Conservation (phyloP, 495 filamentous ascomycete species). For the Penicillium odoratum region DNA sequence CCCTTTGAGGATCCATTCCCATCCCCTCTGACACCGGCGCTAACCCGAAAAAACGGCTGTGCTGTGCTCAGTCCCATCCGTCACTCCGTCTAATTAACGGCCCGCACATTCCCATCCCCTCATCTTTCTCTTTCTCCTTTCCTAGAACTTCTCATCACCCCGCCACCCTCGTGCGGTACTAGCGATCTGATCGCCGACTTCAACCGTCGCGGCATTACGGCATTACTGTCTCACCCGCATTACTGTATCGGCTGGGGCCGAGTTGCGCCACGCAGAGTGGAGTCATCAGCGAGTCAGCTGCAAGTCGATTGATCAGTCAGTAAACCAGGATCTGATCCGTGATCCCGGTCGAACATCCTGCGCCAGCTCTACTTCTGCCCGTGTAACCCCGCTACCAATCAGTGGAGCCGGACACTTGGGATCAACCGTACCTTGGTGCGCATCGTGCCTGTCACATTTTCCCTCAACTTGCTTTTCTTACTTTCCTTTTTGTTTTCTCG, state of each 20-base stretch:
- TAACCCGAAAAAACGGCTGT: slow-evolving; percentile 9
- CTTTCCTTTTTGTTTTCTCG: background rate
- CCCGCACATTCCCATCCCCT: slow-evolving; percentile 1
- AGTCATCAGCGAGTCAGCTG: slow-evolving; percentile 15
- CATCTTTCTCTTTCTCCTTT: background rate
- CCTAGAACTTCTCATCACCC: background rate
- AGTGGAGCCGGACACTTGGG: slow-evolving; percentile 10
- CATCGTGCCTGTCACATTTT: slow-evolving; percentile 17
- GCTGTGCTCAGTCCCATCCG: slow-evolving; percentile 9
- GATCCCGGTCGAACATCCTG: slow-evolving; percentile 3
- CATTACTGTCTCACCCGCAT: slow-evolving; percentile 20
- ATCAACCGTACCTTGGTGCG: slow-evolving; percentile 6
- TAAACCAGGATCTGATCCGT: background rate
- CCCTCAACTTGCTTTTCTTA: background rate
- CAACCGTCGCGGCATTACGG: slow-evolving; percentile 19
- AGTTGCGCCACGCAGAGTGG: slow-evolving; percentile 20
- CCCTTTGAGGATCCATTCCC: too few species aligned
- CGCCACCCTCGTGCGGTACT: slow-evolving; percentile 6
- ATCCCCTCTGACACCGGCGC: slow-evolving; percentile 3
- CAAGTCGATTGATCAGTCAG: slow-evolving; percentile 7
- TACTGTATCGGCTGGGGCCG: slow-evolving; percentile 7
- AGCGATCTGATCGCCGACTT: slow-evolving; percentile 16
- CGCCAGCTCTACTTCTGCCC: slow-evolving; percentile 2
- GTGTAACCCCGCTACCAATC: slow-evolving; percentile 19
- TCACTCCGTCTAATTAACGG: slow-evolving; percentile 4